Evolutionary conservation across 2,329 filamentous ascomycete species (phyloP).

Genomic region (Aspergillus japonicus): DNA sequence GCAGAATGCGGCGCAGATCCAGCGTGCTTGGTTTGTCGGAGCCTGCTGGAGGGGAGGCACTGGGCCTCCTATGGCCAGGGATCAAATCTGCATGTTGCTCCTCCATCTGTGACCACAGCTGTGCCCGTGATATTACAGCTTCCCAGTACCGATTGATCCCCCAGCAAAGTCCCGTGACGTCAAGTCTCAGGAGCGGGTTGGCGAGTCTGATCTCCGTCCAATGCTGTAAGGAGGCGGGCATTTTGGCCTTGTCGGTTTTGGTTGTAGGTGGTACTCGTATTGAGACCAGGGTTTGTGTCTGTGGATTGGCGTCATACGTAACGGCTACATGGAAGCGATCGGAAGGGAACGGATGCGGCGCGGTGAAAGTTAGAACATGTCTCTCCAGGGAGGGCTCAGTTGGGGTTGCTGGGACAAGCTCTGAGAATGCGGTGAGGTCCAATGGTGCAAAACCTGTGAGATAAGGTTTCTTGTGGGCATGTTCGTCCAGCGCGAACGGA

Average conservation of each 20-base stretch:
- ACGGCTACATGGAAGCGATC: conserved; percentile 35
- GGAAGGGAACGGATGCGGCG: conserved; percentile 38
- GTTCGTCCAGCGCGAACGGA: conserved; percentile 57
- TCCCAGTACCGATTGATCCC: conserved; percentile 46
- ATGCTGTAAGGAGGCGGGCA: conserved; percentile 30
- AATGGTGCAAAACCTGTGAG: conserved; percentile 71
- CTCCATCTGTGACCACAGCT: conserved; percentile 38
- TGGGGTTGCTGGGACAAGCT: conserved; percentile 21
- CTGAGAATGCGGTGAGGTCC: conserved; percentile 46
- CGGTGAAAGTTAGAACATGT: conserved; percentile 37
- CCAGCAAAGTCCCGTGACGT: conserved; percentile 44
- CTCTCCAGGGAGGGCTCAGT: conserved; percentile 28
- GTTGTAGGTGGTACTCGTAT: conserved; percentile 26
- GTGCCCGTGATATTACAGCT: conserved; percentile 37
- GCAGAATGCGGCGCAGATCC: conserved; percentile 31
- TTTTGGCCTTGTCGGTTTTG: conserved; percentile 20
- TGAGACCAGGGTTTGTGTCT: conserved; percentile 35
- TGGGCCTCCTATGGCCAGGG: not conserved
- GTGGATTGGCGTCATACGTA: conserved; percentile 36
- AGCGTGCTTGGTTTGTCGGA: conserved; percentile 20
- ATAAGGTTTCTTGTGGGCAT: conserved; percentile 63
- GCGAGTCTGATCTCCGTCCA: conserved; percentile 38
- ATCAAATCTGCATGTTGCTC: conserved; percentile 22
- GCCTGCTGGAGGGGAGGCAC: not conserved
- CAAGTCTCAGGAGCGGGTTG: conserved; percentile 36